Conservation (phyloP, 192 early-diverging fungal species). For the Diversispora epigaea region DNA sequence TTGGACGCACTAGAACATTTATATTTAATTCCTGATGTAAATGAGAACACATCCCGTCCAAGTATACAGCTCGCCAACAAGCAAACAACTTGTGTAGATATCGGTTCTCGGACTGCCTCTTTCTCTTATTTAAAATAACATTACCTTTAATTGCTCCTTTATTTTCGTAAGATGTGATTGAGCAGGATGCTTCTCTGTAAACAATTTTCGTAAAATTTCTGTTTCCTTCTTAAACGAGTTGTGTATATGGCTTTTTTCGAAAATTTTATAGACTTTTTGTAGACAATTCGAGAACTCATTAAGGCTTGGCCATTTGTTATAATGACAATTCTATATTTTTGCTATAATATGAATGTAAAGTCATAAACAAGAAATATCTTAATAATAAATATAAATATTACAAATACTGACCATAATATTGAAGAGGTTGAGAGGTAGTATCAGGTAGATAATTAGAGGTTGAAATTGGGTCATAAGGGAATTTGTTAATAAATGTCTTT, state of each 20-base stretch:
- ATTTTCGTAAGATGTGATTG: background rate
- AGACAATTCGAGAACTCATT: slow-evolving; percentile 14
- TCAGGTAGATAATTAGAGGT: slow-evolving; percentile 11
- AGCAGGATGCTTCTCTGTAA: background rate
- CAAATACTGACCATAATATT: slow-evolving; percentile 16
- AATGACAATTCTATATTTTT: background rate
- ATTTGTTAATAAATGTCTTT: background rate
- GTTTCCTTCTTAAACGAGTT: slow-evolving; percentile 10
- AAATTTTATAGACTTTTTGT: slow-evolving; percentile 6
- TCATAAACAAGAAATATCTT: slow-evolving; percentile 19
- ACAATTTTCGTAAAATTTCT: background rate
- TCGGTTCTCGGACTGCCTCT: background rate
- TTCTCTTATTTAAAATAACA: background rate
- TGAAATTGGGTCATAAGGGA: background rate
- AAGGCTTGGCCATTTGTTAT: slow-evolving; percentile 7
- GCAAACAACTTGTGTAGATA: background rate
- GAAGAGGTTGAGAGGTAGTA: background rate
- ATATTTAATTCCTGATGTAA: too few species aligned
- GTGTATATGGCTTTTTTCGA: too few species aligned
- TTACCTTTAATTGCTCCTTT: background rate
- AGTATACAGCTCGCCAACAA: background rate
- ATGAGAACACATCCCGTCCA: too few species aligned
- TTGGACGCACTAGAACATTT: too few species aligned
- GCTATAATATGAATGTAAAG: background rate
- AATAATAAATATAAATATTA: slow-evolving; percentile 16